Evolutionary conservation across 495 filamentous ascomycete genomes (phyloP).

Genomic region (Alectoria sarmentosa): DNA sequence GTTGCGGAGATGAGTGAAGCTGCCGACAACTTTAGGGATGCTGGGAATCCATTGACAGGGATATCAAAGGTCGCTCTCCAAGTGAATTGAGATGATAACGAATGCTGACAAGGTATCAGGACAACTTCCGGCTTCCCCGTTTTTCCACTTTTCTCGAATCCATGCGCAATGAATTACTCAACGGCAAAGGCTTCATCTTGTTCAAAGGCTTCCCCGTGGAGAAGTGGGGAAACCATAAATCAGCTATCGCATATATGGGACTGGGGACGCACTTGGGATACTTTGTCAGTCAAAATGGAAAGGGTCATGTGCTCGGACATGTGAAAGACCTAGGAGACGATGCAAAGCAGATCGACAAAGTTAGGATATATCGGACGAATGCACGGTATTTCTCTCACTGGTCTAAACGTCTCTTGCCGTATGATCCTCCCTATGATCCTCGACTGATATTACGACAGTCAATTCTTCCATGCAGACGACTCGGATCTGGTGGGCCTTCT

Average conservation of each 20-base stretch:
- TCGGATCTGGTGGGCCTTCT: slow-evolving; percentile 79
- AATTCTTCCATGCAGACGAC: slow-evolving; percentile 80
- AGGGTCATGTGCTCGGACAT: slow-evolving; percentile 84
- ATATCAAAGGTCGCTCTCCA: slow-evolving; percentile 52
- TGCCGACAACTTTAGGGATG: slow-evolving; percentile 60
- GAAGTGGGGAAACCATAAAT: slow-evolving; percentile 73
- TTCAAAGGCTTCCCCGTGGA: slow-evolving; percentile 75
- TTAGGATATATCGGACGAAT: slow-evolving; percentile 84
- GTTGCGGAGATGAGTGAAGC: slow-evolving; percentile 59
- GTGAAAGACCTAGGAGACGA: slow-evolving; percentile 88
- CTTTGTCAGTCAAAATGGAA: slow-evolving; percentile 76
- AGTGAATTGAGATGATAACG: too few species aligned
- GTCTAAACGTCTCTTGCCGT: not conserved
- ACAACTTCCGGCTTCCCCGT: slow-evolving; percentile 59
- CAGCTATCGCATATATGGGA: slow-evolving; percentile 83
- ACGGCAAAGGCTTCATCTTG: slow-evolving; percentile 86
- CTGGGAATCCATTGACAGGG: slow-evolving; percentile 57
- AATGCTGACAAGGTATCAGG: slow-evolving; percentile 23
- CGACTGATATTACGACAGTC: slow-evolving; percentile 30
- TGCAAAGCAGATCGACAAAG: slow-evolving; percentile 67
- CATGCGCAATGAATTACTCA: slow-evolving; percentile 62
- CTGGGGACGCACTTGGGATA: slow-evolving; percentile 82
- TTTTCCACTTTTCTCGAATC: slow-evolving; percentile 47
- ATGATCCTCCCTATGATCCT: too few species aligned
- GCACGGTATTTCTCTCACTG: slow-evolving; percentile 49